These are phyloP conservation scores for Elsinoe ampelina DNA, from an alignment of 2,329 filamentous ascomycete species.

Conservation along the genomic window DNA sequence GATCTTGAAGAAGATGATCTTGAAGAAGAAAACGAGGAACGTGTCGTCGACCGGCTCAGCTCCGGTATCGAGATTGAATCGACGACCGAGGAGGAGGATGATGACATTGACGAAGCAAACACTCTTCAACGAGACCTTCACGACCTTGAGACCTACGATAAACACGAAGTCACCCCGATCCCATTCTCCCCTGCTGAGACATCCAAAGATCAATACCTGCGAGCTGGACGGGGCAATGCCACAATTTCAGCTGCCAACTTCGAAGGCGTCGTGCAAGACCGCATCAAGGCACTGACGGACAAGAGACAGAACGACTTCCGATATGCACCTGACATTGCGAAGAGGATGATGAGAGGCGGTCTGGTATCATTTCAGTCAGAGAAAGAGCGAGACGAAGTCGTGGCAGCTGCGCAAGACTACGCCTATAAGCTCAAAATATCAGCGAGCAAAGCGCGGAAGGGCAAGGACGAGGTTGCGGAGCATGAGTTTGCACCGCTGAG, in stretches of 20 bases:
- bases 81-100: conserved; percentile 9
- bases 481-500: conserved; percentile 16
- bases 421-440: conserved; percentile 7
- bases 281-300: conserved; percentile 19
- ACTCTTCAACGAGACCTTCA: conserved; percentile 16
- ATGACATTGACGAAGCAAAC: conserved; percentile 5
- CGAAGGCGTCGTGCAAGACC: conserved; percentile 22
- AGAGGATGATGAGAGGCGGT: conserved; percentile 18
- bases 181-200: conserved; percentile 14
- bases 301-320: conserved; percentile 17
- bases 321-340: conserved; percentile 17
- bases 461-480: conserved; percentile 1
- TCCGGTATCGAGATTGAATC: background rate
- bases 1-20: background rate
- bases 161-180: conserved; percentile 16
- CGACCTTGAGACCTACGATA: conserved; percentile 17
- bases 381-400: conserved; percentile 17
- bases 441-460: conserved; percentile 11
- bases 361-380: conserved; percentile 17
- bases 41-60: background rate
- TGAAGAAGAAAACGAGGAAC: background rate
- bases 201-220: conserved; percentile 15
- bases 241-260: conserved; percentile 22
- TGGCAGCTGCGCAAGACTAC: conserved; percentile 15
- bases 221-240: conserved; percentile 19